Evolutionary conservation across 768 basidiomycete species (phyloP), one percentile per base, ranked within the genome.

Genomic region (Mrakia gelida): DNA sequence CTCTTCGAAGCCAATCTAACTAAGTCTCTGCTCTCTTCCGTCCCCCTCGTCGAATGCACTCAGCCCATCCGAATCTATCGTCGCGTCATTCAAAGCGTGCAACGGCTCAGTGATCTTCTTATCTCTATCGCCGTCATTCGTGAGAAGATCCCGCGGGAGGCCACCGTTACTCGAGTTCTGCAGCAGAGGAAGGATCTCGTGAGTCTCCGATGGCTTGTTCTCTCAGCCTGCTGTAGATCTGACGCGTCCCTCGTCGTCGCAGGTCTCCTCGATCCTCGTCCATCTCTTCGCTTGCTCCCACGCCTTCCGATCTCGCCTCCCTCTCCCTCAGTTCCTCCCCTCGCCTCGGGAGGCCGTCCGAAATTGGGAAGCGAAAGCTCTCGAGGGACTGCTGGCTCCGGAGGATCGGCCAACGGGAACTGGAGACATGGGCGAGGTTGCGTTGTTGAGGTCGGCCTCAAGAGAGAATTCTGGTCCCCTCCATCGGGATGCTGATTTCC

Each of bases 301-400:
- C 61, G 80, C 84, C 7, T 83, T 84, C 65, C 79, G 82, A 41
- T 84, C 84, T 10, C 79, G 83, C 18, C 80, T 79, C 11, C 82
- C 85, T 23, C 76, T 85, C 10, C 85, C 85, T 3, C 85, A 84
- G 68, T 85, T 82, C 70, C 77, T 85, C 1, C 83, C 85, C 30
- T 80, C 80, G 0, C 82, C 84, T 13, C 71, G 81, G 11, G 77
- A 80, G 18, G 82, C 83, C 28, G 80, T 85, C 49, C 52, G 67
- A 2, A 45, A 38, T 5, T 79, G 78, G 78, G 78, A 79, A 32
- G 28, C 30, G 18, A 32, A 49, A 23, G 78, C 75, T 26, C 68
- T 79, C 41, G 45, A 52, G 43, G 72, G 52, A 11, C 43, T 78
- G 21, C 59, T 77, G 26, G 38, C 70, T 38, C 18, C 75, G n/a